Conservation (phyloP, 805 yeast genomes). For the Wickerhamiella musiphila region DNA sequence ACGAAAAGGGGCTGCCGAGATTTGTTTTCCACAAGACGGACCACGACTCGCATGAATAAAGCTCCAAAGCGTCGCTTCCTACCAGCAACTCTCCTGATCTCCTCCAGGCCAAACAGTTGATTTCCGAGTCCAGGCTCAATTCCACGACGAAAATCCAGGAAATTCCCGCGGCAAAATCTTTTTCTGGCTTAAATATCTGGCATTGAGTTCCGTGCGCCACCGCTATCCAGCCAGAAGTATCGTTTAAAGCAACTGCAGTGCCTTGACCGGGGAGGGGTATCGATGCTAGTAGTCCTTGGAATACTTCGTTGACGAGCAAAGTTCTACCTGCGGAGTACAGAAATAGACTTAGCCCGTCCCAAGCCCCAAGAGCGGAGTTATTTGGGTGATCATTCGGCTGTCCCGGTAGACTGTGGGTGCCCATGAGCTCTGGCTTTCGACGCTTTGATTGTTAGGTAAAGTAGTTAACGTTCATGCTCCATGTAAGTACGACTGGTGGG, state of each 20-base stretch:
- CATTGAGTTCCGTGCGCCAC: slow-evolving; percentile 13
- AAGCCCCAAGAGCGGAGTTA: slow-evolving; percentile 39
- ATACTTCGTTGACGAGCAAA: slow-evolving; percentile 44
- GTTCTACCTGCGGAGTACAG: slow-evolving; percentile 79
- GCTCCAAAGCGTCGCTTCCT: slow-evolving; percentile 18
- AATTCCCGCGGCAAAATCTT: slow-evolving; percentile 11
- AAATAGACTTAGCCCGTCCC: slow-evolving; percentile 49
- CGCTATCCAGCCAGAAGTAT: slow-evolving; percentile 33
- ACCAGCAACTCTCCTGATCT: slow-evolving; percentile 1
- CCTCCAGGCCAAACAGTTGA: slow-evolving; percentile 1
- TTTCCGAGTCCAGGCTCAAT: slow-evolving; percentile 13
- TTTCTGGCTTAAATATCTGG: slow-evolving; percentile 13
- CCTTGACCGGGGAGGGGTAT: slow-evolving; percentile 55
- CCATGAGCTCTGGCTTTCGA: too few relatives aligned
- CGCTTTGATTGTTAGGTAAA: too few relatives aligned
- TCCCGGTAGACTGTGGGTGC: slow-evolving; percentile 48
- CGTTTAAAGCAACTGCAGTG: slow-evolving; percentile 44
- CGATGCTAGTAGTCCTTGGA: slow-evolving; percentile 48
- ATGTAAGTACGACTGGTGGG: not conserved
- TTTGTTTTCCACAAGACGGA: too few relatives aligned
- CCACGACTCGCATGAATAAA: too few relatives aligned
- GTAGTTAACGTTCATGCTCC: not conserved
- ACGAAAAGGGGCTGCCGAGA: too few relatives aligned
- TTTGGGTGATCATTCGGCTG: slow-evolving; percentile 47
- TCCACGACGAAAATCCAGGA: slow-evolving; percentile 1